Percentiles rank a stretch among this genome's conserved stretches.
These are phyloP conservation scores for Calonectria hawksworthii DNA, from an alignment of 2,329 filamentous ascomycete genomes.

Conservation along the genomic window DNA sequence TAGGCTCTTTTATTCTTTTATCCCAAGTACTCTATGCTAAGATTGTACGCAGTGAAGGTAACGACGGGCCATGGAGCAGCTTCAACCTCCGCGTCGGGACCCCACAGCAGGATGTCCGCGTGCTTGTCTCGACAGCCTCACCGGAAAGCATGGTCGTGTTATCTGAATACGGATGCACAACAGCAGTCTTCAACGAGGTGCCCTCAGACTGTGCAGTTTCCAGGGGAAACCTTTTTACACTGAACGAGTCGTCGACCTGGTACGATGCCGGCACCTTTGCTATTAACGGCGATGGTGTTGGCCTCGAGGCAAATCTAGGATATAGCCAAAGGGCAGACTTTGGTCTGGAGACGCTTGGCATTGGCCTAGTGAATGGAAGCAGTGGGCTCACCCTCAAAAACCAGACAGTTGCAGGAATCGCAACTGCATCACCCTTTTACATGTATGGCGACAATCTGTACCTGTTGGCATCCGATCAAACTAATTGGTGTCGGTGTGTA, in stretches of 20 bases:
- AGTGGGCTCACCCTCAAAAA: conserved; percentile 3
- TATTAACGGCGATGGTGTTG: conserved; percentile 5
- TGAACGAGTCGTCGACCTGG: conserved; percentile 9
- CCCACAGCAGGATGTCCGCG: conserved; percentile 9
- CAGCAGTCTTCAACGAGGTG: neutral
- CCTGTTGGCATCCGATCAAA: neutral
- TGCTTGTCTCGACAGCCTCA: conserved; percentile 11
- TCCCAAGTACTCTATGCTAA: neutral
- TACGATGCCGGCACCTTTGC: neutral
- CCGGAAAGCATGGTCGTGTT: conserved; percentile 2
- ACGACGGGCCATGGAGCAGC: conserved; percentile 17
- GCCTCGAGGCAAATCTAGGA: conserved; percentile 5
- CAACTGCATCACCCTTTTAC: neutral
- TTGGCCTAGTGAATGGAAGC: conserved; percentile 11
- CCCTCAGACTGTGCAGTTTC: conserved; percentile 15
- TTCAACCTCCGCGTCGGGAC: conserved; percentile 17
- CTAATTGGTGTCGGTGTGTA: neutral
- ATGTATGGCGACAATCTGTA: neutral
- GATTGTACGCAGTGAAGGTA: neutral
- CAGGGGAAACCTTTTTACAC: neutral
- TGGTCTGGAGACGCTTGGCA: neutral
- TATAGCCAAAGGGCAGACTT: conserved; percentile 12
- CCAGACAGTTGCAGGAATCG: neutral
- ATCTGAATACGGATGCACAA: conserved; percentile 6
- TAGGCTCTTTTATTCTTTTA: too few relatives aligned